Evolutionary conservation across 805 yeast genomes (phyloP).

Genomic region (Maudiozyma barnettii): DNA sequence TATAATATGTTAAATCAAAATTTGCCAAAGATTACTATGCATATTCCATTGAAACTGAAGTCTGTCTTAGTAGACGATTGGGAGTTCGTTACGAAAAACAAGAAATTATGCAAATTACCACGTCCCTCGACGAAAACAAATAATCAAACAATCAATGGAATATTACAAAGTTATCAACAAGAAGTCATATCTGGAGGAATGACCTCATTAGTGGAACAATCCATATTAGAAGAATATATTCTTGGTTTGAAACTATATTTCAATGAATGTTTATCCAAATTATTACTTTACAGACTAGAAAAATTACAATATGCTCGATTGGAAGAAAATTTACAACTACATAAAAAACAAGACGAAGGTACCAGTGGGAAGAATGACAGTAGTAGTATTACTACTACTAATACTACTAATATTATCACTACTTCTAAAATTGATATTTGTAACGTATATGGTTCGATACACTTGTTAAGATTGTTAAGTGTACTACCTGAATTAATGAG

Average conservation of each 20-base stretch:
- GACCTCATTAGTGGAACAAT: conserved; percentile 24
- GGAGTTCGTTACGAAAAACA: conserved; percentile 81
- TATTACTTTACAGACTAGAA: conserved; percentile 25
- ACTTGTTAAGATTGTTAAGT: conserved; percentile 66
- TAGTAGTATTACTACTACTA: too few relatives aligned
- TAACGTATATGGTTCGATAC: conserved; percentile 70
- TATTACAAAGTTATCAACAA: conserved; percentile 44
- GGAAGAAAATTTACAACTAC: conserved; percentile 7
- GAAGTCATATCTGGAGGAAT: conserved; percentile 2
- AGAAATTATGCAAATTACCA: conserved; percentile 61
- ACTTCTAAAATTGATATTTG: conserved; percentile 4
- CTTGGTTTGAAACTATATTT: conserved; percentile 66
- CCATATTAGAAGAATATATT: conserved; percentile 56
- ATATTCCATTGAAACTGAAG: conserved; percentile 60
- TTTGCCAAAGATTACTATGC: conserved; percentile 37
- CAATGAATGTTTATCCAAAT: conserved; percentile 44
- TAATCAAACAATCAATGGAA: conserved; percentile 38
- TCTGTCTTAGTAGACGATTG: conserved; percentile 79
- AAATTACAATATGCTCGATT: conserved; percentile 22
- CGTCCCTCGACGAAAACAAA: conserved; percentile 19
- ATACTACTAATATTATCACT: too few relatives aligned
- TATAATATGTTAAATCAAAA: background rate
- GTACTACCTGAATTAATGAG: conserved; percentile 76
- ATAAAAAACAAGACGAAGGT: conserved; percentile 3
- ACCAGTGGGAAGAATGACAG: background rate